Percentiles rank a stretch among this genome's conserved stretches.
Conservation (phyloP, 257 asterid genomes). For the Pogostemon cablin region DNA sequence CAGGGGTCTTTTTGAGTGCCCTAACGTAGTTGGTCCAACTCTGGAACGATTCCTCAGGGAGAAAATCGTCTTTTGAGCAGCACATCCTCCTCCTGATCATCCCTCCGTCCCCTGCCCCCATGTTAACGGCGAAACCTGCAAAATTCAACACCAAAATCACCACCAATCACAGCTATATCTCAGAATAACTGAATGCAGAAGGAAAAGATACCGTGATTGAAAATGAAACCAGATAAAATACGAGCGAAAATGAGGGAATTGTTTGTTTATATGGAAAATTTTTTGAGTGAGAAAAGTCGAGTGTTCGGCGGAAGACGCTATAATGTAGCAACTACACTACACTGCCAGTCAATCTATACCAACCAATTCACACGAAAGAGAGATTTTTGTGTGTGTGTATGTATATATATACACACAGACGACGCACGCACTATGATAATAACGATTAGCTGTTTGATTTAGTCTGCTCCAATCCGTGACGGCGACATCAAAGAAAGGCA, state of each 20-base stretch:
- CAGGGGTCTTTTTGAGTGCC: conserved; percentile 62
- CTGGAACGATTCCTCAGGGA: conserved; percentile 79
- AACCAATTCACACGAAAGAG: not conserved
- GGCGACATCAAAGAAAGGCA: not conserved
- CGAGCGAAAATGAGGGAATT: not conserved
- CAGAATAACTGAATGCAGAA: not conserved
- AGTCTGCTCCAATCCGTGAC: conserved; percentile 3
- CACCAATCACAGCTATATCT: not conserved
- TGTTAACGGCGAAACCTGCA: conserved; percentile 10
- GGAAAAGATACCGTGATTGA: not conserved
- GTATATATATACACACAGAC: too few species aligned
- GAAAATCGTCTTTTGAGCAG: conserved; percentile 64
- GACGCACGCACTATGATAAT: too few species aligned
- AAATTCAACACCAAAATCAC: not conserved
- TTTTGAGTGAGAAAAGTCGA: not conserved
- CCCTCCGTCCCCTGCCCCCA: conserved; percentile 39
- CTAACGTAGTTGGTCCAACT: conserved; percentile 60
- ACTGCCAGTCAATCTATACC: not conserved
- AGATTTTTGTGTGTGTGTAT: too few species aligned
- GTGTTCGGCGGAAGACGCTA: conserved; percentile 18
- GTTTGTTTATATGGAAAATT: not conserved
- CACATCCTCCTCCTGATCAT: conserved; percentile 52
- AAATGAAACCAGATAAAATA: not conserved
- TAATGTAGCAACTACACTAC: not conserved
- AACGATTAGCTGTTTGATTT: not conserved